phyloP scores from a whole-genome alignment of 306 rosid genomes.

The Dalbergia cultrata region DNA sequence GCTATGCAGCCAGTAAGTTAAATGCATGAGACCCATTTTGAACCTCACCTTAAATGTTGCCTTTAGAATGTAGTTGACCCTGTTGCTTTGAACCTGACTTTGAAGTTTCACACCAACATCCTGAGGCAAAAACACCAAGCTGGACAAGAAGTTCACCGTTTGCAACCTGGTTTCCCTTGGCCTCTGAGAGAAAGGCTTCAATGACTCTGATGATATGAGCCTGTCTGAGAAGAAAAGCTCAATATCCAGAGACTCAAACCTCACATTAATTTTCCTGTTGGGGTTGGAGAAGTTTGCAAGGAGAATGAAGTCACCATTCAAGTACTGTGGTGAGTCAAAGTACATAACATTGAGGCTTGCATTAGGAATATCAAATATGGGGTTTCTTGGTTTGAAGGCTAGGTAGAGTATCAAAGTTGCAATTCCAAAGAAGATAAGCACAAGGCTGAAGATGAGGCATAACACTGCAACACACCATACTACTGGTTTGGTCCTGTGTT shows the following conservation, averaged over 20 bases:
- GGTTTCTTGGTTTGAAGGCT: constrained; percentile 71
- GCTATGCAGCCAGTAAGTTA: constrained; percentile 73
- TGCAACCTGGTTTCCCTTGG: constrained; percentile 69
- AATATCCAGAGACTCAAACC: constrained; percentile 67
- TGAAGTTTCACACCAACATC: constrained; percentile 76
- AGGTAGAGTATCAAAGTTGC: constrained; percentile 75
- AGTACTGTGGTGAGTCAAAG: constrained; percentile 77
- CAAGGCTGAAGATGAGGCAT: constrained; percentile 81
- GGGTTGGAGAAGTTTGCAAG: constrained; percentile 91
- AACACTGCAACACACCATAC: constrained; percentile 77
- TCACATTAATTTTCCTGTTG: constrained; percentile 65
- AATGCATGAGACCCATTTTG: constrained; percentile 66
- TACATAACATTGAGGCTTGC: constrained; percentile 79
- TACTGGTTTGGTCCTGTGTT: constrained; percentile 71
- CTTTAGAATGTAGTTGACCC: constrained; percentile 64
- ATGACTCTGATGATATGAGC: constrained; percentile 71
- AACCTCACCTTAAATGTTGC: constrained; percentile 80
- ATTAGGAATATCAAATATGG: constrained; percentile 75
- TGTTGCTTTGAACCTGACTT: constrained; percentile 73
- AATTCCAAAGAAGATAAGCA: constrained; percentile 83
- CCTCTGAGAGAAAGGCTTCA: constrained; percentile 71
- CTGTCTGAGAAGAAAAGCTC: constrained; percentile 77
- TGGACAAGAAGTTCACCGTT: constrained; percentile 74
- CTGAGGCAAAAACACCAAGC: constrained; percentile 82
- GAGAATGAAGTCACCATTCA: constrained; percentile 83